Evolutionary conservation across 2,329 filamentous ascomycete genomes (phyloP), one percentile per base, ranked within the genome.

Genomic region (Diaporthe citriasiana): DNA sequence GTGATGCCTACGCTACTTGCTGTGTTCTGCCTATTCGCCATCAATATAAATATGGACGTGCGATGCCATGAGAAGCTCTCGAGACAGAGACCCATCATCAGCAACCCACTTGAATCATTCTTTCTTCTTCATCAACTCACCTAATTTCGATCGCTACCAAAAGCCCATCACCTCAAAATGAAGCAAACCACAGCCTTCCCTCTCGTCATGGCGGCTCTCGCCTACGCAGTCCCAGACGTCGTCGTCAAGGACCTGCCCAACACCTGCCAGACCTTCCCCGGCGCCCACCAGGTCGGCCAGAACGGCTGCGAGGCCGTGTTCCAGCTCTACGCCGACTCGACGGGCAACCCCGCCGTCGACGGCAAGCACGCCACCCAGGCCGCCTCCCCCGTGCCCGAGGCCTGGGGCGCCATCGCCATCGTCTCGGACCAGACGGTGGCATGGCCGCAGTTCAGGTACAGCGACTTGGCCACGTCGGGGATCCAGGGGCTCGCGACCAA

Each of bases 271-370:
- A 66, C 63, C 33, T 66, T 19, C 63, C 45, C 63, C 8, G 45
- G 63, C 45, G 45, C 63, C 3, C 60, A 66, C 60, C 60, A 51
- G 4, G 22, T 38, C 22, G 45, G 63, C 30, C 63, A 66, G 30
- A 27, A 17, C 45, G 63, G 63, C 12, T 66, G 63, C 33, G 63
- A 51, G 13, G 63, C 45, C 63, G 3, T 5, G 30, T 66, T 66
- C 33, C 45, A 66, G 63, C 25, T 66, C 63, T 66, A 51, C 63
- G 63, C 63, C 63, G 33, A 50, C 22, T 51, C 45, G 22, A 66
- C 63, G 2, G 63, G 63, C 30, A 38, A 66, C 45, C 12, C 63
- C 7, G 63, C 30, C 30, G 45, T 66, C 45, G 63, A 66, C 63
- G 63, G 63, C 63, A 66, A 51, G 45, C 63, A 66, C 63, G 30